phyloP scores from a whole-genome alignment of 2,329 filamentous ascomycete species.

The Rhytidhysteron rufulum region DNA sequence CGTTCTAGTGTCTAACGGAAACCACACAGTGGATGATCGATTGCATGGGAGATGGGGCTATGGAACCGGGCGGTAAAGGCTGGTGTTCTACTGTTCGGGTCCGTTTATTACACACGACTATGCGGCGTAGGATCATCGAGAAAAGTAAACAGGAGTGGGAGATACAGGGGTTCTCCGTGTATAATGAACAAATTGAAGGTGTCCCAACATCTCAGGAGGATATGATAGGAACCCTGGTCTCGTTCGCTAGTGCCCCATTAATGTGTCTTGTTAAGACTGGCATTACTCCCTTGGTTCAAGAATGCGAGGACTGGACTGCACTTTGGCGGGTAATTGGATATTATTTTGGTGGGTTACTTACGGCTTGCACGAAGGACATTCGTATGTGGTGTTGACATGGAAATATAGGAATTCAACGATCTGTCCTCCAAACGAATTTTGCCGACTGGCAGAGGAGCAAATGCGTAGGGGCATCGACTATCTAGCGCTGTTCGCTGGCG shows the following conservation, averaged over 20 bases:
- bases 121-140: neutral
- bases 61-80: neutral
- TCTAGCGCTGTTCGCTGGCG: neutral
- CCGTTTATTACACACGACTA: neutral
- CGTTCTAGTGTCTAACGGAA: neutral
- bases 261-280: neutral
- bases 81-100: slow-evolving; percentile 1
- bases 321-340: slow-evolving; percentile 1
- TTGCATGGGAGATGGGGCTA: neutral
- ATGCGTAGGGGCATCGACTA: neutral
- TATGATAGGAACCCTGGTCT: neutral
- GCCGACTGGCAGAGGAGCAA: neutral
- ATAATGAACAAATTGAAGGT: neutral
- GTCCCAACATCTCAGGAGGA: neutral
- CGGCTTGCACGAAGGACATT: too few species aligned
- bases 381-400: too few species aligned
- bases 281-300: neutral
- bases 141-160: slow-evolving; percentile 1
- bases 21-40: neutral
- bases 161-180: neutral
- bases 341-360: neutral
- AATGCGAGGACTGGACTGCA: slow-evolving; percentile 1
- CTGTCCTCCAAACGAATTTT: neutral
- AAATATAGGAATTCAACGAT: neutral
- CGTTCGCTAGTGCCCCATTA: neutral